Evolutionary conservation across 2,329 filamentous ascomycete genomes (phyloP), one percentile per base, ranked within the genome.

Genomic region (Talaromyces marneffei): DNA sequence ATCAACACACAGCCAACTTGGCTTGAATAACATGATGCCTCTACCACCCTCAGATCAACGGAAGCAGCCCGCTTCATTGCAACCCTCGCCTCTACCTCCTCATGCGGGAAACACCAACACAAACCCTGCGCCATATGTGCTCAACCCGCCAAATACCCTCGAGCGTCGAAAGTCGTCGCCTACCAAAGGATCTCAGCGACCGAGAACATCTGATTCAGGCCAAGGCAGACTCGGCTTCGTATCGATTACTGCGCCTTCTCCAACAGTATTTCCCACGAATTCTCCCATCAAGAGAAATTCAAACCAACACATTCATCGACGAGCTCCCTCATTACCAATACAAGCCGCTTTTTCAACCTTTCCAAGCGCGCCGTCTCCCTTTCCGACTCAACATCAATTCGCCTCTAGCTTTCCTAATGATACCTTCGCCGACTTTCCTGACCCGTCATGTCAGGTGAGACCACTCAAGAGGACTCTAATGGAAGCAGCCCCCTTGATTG

Each of bases 401-500:
- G 73, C 65, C 39, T 67, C 63, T n/a, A 71, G 72, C 20, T 73
- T 76, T 20, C 74, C 76, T 42, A 78, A 69, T 71, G 75, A 77
- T 65, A 77, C 73, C 68, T 77, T 78, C 63, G 75, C 77, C n/a
- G 76, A 79, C 60, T 79, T 80, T 65, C 77, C 78, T 4, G 77
- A 80, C 56, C 73, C 77, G 2, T 72, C 78, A 12, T 79, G 78
- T 66, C 71, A 73, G 37, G 73, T 76, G 65, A 79, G 80, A 64
- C 69, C 70, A 9, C 70, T 75, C 65, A 86, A 85, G 72, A 86
- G 90, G 67, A 79, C 82, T 7, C 78, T 92, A 46, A 82, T 89
- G 74, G 91, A 96, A 57, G 84, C 89, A 4, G 85, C 88, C 4
- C 86, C 88, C 1, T 85, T 90, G 66, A 87, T 87, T 68, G 89